Evolutionary conservation across 163 green algal genomes (phyloP), one percentile per base, ranked within the genome.

Genomic region (Scenedesmus sp.): DNA sequence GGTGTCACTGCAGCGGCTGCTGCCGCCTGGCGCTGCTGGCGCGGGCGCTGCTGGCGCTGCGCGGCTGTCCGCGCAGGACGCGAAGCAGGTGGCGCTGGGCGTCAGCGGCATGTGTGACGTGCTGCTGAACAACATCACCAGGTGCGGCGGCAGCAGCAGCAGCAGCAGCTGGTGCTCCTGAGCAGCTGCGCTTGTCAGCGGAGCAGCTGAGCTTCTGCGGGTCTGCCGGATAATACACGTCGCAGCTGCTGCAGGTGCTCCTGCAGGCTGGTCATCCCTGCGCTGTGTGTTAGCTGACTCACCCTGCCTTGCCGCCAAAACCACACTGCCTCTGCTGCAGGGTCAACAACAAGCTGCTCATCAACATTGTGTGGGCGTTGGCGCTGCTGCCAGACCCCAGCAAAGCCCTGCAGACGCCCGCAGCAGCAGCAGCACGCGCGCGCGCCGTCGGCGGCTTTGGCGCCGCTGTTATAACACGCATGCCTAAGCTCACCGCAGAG

Each of bases 261-360:
- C 52, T 10, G 46, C 20, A 66, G 54, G 26, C 66, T 76, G 66
- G 34, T 46, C 81, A 52, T 86, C 12, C 2, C 13, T 70, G 52
- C 26, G 4, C 55, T 55, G 7, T 87, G 16, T 54, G 54, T 20
- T 60, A 46, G 34, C 34, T 46, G n/a, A 0, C 52, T 59, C 82
- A 87, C 18, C 8, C 4, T 60, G 15, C 7, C 77, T 60, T 15
- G 34, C 12, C 4, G 4, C 70, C 12, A 8, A 6, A 6, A n/a
- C 54, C 34, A 46, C 54, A 9, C 55, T 46, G 34, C 34, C 34
- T 46, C 34, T 46, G 34, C 34, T 46, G 86, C 86, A 83, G 86
- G 67, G 86, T 90, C 67, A 90, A 84, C 67, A 83, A 90, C 64
- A 82, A 82, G 46, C 64, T 82, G 34, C 86, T 90, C 13, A 83